phyloP scores from a whole-genome alignment of 2,329 filamentous ascomycete species.

The Xylariaceae sp. region DNA sequence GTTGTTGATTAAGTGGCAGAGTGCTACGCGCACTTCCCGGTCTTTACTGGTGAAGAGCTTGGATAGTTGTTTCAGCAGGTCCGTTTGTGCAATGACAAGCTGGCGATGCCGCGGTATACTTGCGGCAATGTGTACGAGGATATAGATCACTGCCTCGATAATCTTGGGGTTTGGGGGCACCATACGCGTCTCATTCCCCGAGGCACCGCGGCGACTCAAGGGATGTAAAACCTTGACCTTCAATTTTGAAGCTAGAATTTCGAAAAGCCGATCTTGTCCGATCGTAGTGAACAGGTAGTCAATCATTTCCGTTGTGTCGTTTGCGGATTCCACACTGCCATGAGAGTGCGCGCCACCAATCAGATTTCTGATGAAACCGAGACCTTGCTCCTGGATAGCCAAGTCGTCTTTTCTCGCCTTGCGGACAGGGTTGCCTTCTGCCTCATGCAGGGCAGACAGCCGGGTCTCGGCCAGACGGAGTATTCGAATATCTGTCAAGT shows the following conservation, averaged over 20 bases:
- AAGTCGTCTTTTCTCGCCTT: conserved; percentile 73
- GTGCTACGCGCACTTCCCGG: conserved; percentile 68
- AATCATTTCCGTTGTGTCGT: conserved; percentile 67
- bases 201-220: conserved; percentile 38
- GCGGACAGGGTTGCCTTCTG: conserved; percentile 63
- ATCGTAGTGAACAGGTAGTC: conserved; percentile 75
- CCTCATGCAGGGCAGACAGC: conserved; percentile 52
- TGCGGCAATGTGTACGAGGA: conserved; percentile 85
- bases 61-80: conserved; percentile 68
- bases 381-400: conserved; percentile 83
- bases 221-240: conserved; percentile 55
- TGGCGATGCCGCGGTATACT: conserved; percentile 74
- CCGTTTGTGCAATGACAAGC: conserved; percentile 70
- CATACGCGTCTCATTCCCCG: conserved; percentile 40
- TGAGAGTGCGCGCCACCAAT: conserved; percentile 58
- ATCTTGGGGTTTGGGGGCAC: conserved; percentile 63
- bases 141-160: conserved; percentile 71
- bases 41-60: conserved; percentile 70
- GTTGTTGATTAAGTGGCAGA: conserved; percentile 83
- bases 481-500: conserved; percentile 18
- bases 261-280: conserved; percentile 73
- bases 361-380: conserved; percentile 86
- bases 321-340: conserved; percentile 43
- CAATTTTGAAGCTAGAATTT: conserved; percentile 75
- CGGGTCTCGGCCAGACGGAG: conserved; percentile 47